Percentiles rank a stretch among this genome's conserved stretches.
Evolutionary conservation across 257 asterid genomes (phyloP).

Genomic region (Przewalskia tangutica): DNA sequence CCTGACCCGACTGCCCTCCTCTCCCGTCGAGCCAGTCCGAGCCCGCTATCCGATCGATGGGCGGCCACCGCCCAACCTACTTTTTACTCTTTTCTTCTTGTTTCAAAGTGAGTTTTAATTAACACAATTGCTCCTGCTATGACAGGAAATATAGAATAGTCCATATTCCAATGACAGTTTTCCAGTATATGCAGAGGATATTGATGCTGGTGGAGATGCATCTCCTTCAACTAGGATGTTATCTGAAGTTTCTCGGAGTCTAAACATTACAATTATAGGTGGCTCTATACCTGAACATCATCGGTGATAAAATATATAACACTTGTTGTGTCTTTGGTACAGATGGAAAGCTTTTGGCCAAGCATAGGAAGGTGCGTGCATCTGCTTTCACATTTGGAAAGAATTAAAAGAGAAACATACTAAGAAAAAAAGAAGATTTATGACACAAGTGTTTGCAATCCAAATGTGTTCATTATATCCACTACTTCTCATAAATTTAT

Average conservation of each 20-base stretch:
- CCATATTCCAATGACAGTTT: constrained; percentile 78
- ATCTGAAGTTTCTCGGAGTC: constrained; percentile 53
- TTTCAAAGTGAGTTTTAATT: not conserved
- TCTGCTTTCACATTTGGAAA: not conserved
- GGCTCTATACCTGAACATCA: constrained; percentile 78
- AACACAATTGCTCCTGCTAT: constrained; percentile 9
- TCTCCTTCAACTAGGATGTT: constrained; percentile 83
- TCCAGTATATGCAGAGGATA: constrained; percentile 77
- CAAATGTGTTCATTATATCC: not conserved
- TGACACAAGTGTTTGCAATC: not conserved
- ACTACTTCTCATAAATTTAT: not conserved
- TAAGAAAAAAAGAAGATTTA: not conserved
- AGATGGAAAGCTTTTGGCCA: constrained; percentile 60
- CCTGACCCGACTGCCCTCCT: too few relatives aligned
- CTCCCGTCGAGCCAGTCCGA: too few relatives aligned
- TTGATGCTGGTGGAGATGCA: constrained; percentile 51
- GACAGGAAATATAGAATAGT: constrained; percentile 84
- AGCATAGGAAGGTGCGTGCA: constrained; percentile 58
- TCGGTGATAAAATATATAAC: constrained; percentile 59
- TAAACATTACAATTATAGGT: constrained; percentile 63
- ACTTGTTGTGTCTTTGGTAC: constrained; percentile 72
- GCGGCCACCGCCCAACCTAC: too few relatives aligned
- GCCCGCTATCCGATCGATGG: too few relatives aligned
- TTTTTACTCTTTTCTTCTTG: not conserved
- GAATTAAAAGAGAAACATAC: not conserved